Evolutionary conservation across 495 filamentous ascomycete genomes (phyloP), one percentile per base, ranked within the genome.

Genomic region (Clavariopsis aquatica): DNA sequence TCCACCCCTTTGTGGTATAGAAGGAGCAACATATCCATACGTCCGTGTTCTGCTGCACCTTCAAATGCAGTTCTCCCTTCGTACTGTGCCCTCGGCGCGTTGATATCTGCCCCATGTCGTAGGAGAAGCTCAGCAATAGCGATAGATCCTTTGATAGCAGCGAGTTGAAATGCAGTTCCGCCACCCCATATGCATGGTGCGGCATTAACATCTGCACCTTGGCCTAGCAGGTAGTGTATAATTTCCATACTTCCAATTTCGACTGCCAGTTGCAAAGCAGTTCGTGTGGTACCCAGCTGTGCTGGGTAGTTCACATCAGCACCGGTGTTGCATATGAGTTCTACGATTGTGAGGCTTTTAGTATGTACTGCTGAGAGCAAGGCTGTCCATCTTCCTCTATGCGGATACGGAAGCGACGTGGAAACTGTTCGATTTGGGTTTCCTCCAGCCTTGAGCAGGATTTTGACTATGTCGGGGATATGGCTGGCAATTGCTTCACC

Each of bases 21-120:
- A 46, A 79, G 73, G 8, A 82, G 74, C 45, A 78, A 41, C 72
- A 81, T 80, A 46, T 82, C 79, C 20, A 82, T 46, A 19, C 79
- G 76, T 0, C 78, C 78, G 36, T 77, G 24, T 49, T 80, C 78
- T 0, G 80, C 78, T 1, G 80, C 78, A 10, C 69, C 75, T 60
- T 78, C 73, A 10, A 82, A 62, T 4, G 80, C 74, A 52, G 78
- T 81, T 29, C 76, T 56, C 0, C 79, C 79, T 13, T 71, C 1
- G 59, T 56, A 8, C 31, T 49, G 22, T 73, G 69, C 27, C 53
- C 27, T 17, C 2, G 23, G 24, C 5, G 57, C 57, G 45, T 60
- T 60, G 12, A 60, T 10, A 38, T 76, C 54, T 15, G 74, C 75
- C 24, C 68, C 69, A 22, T 60, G 29, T 7, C 71, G 41, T 17